Evolutionary conservation across 2,329 filamentous ascomycete species (phyloP).

Genomic region (Trichophyton benhamiae): DNA sequence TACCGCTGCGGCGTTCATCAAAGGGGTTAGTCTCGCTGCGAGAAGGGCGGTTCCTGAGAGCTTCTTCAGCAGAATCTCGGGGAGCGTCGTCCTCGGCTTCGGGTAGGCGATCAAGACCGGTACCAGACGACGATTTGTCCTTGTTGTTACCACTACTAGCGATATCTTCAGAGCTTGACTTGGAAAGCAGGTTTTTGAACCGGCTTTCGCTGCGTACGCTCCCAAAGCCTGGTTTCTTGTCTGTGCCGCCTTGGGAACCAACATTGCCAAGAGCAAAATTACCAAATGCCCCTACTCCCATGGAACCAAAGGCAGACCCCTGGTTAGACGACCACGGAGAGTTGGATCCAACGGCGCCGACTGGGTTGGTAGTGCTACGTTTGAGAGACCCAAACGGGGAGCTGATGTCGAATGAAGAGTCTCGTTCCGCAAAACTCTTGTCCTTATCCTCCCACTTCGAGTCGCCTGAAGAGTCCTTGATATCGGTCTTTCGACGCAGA

Average conservation of each 20-base stretch:
- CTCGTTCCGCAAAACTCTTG: slow-evolving; percentile 28
- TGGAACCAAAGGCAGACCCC: slow-evolving; percentile 53
- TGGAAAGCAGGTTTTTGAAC: slow-evolving; percentile 72
- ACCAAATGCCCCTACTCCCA: slow-evolving; percentile 63
- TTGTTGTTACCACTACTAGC: slow-evolving; percentile 43
- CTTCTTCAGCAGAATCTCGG: slow-evolving; percentile 41
- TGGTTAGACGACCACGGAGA: slow-evolving; percentile 49
- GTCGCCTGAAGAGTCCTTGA: slow-evolving; percentile 38
- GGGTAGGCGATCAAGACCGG: slow-evolving; percentile 41
- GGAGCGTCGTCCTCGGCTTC: slow-evolving; percentile 39
- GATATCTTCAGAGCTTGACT: slow-evolving; percentile 59
- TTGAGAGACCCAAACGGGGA: slow-evolving; percentile 44
- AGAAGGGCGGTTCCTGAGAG: slow-evolving; percentile 34
- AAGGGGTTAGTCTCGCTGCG: slow-evolving; percentile 41
- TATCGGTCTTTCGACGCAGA: slow-evolving; percentile 50
- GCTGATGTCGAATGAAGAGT: slow-evolving; percentile 29
- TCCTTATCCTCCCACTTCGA: slow-evolving; percentile 39
- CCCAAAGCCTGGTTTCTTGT: slow-evolving; percentile 60
- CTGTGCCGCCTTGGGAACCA: slow-evolving; percentile 42
- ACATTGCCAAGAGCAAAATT: slow-evolving; percentile 60
- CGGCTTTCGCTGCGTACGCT: slow-evolving; percentile 64
- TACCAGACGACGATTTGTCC: slow-evolving; percentile 29
- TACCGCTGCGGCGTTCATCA: slow-evolving; percentile 43
- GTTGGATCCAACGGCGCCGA: slow-evolving; percentile 17
- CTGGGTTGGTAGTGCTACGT: slow-evolving; percentile 43